Conservation (phyloP, 2,329 filamentous ascomycete genomes). For the Drechslerella stenobrocha region DNA sequence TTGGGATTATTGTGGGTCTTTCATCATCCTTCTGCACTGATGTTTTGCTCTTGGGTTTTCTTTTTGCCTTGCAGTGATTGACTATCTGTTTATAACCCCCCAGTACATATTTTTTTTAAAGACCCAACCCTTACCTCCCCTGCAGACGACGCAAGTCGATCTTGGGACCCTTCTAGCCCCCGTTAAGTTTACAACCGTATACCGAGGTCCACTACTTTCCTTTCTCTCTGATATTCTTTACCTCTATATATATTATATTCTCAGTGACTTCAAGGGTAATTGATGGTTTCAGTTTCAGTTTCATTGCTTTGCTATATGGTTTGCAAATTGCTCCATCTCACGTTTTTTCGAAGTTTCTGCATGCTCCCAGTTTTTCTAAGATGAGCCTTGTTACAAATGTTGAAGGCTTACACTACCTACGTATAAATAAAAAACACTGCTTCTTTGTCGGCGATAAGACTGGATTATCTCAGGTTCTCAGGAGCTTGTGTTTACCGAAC, state of each 20-base stretch:
- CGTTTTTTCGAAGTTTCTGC: too few species aligned
- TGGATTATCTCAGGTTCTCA: too few species aligned
- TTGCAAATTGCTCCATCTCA: too few species aligned
- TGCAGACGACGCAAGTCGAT: slow-evolving; percentile 1
- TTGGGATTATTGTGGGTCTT: slow-evolving; percentile 40
- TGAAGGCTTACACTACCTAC: too few species aligned
- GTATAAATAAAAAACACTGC: too few species aligned
- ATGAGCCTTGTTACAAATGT: too few species aligned
- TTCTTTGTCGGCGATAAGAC: too few species aligned
- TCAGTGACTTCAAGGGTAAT: too few species aligned
- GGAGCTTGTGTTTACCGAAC: too few species aligned
- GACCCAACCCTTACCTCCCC: background rate
- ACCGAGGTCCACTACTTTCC: background rate
- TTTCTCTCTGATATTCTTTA: background rate
- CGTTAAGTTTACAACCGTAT: background rate
- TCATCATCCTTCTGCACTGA: slow-evolving; percentile 12
- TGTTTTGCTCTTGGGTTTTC: slow-evolving; percentile 19
- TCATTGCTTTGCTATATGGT: too few species aligned
- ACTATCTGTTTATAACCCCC: background rate
- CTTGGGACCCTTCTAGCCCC: background rate
- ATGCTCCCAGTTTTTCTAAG: too few species aligned
- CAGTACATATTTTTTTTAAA: background rate
- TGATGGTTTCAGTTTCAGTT: too few species aligned
- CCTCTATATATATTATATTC: background rate
- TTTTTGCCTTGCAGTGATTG: background rate